Percentiles rank a stretch among this genome's conserved stretches.
Evolutionary conservation across 1,139 yeast genomes (phyloP).

Genomic region (Pneumocystis oryctolagi): DNA sequence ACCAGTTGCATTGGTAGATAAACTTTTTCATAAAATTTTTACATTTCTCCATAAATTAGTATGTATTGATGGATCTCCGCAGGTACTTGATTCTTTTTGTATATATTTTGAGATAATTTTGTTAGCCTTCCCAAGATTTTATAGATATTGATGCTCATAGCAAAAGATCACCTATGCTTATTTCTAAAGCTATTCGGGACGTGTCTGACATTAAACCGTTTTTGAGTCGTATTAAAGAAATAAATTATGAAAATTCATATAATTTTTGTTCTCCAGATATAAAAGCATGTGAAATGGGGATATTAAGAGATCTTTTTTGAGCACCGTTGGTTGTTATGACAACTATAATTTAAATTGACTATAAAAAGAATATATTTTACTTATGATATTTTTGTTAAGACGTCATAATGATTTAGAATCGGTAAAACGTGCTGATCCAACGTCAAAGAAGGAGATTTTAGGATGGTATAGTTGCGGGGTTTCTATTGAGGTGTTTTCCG

Average conservation of each 20-base stretch:
- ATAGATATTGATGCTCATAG: constrained; percentile 4
- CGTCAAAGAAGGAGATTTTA: neutral
- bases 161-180: constrained; percentile 13
- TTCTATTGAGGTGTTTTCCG: neutral
- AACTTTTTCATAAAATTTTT: constrained; percentile 19
- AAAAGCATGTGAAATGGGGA: constrained; percentile 38
- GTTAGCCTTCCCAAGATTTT: neutral
- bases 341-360: neutral
- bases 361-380: neutral
- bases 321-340: neutral
- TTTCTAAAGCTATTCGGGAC: constrained; percentile 26
- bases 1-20: constrained; percentile 29
- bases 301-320: constrained; percentile 39
- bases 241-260: constrained; percentile 59
- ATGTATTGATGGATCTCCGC: neutral
- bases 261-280: constrained; percentile 38
- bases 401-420: neutral
- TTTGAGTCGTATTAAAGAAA: constrained; percentile 55
- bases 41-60: constrained; percentile 12
- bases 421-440: neutral
- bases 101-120: neutral
- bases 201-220: constrained; percentile 48
- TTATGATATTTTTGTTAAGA: neutral
- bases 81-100: neutral
- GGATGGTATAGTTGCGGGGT: constrained; percentile 1